Base-by-base conservation (phyloP, 2,329 filamentous ascomycete genomes). In the Hirsutella rhossiliensis region DNA sequence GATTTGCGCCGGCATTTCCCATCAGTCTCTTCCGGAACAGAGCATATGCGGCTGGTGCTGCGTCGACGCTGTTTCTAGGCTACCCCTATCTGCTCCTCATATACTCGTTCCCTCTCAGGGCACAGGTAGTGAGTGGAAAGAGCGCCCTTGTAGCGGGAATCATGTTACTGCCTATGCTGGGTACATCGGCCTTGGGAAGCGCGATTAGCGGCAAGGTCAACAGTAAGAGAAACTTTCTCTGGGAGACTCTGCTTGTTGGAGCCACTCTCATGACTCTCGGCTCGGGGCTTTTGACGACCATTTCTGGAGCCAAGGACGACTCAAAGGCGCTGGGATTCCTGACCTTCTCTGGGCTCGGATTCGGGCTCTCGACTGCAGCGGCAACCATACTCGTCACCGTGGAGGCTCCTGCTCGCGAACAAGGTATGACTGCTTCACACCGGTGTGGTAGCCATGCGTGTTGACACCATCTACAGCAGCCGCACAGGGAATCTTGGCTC, bases 131-230 rank as follows among this genome's bases (percentile, higher is more conserved):
- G 28, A 69, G 72, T 40, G 62, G 58, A 5, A 68, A 69, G 52
- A 64, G 58, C 30, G 50, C 70, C 3, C 58, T 76, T 4, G 48
- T 67, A 13, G 65, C 71, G 1, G 72, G 73, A 11, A 52, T 75
- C 23, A 67, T 75, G 67, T 54, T 77, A 42, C 59, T 76, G 23
- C 73, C 73, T 0, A 71, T 76, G 68, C 58, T 76, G 11, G 71
- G 60, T n/a, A 60, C 62, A 1, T 63, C 66, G 5, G 71, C 71
- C 1, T 13, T 71, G 0, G 72, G 71, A 7, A 73, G 67, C 31
- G 52, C 60, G 2, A 17, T 68, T 3, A 59, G 62, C 4, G 70
- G 72, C 0, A 59, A 56, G 17, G 18, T 73, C 27, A 75, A 70
- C 45, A 50, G 57, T 9, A 61, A 56, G 30, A 61, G 58, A 43